Evolutionary conservation across 2,329 filamentous ascomycete genomes (phyloP), one percentile per base, ranked within the genome.

Genomic region (Cladosporium sphaerospermum): DNA sequence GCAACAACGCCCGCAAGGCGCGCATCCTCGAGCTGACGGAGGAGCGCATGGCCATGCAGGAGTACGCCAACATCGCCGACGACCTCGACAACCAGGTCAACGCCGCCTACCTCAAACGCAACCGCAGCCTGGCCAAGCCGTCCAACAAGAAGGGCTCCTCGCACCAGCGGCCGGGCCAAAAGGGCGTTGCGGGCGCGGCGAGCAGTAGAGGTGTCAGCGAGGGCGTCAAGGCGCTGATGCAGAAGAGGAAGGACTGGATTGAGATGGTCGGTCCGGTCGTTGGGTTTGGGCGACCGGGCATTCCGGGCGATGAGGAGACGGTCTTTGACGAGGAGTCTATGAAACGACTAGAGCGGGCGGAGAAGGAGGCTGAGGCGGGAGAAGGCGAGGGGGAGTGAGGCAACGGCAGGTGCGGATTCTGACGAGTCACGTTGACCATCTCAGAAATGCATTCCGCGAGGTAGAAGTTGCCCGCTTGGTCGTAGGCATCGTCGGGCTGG

Each of bases 41-140:
- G 62, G 91, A 96, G 68, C 85, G 89, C 59, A 92, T 99, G 82
- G 93, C 93, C 0, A 85, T 93, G 72, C 93, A 99, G 67, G 93
- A 99, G 69, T 99, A 96, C 75, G 87, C 86, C 69, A 96, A 90
- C 53, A 99, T 99, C 62, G 85, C 95, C 47, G 93, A 99, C 67
- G 93, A 99, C 68, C 83, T 99, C 18, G 93, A 99, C 75, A 84
- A 85, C 40, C 93, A 97, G 68, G 90, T 97, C 40, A 91, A 97
- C 66, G 86, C 89, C 48, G 92, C 93, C 3, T 99, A 97, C 66
- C 83, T 95, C 42, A 99, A 99, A 74, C 87, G 93, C 19, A 97
- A 92, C 28, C 84, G 93, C 44, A 96, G 89, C 0, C 86, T 97
- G 89, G 91, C 68, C 95, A 97, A 75, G 89, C 84, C 70, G 71